Evolutionary conservation across 352 stramenopile genomes (phyloP).

Genomic region (Pythium sp.): DNA sequence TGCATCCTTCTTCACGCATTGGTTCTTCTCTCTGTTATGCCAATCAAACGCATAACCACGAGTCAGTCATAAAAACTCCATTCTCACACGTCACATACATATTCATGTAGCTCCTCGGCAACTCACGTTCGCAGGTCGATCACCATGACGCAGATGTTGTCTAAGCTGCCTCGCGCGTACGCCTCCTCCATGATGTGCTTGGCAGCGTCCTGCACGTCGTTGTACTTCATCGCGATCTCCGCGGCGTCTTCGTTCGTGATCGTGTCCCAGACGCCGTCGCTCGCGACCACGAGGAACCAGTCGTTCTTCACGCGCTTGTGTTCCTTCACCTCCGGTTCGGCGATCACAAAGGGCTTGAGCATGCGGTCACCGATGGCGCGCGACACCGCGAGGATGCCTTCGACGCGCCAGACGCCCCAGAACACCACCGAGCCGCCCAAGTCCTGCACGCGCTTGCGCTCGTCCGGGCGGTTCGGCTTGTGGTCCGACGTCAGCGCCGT

Average conservation of each 20-base stretch:
- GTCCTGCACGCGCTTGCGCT: slow-evolving; percentile 86
- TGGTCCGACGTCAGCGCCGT: slow-evolving; percentile 87
- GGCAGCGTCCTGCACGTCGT: slow-evolving; percentile 67
- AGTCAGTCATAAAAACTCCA: not conserved
- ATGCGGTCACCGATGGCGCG: slow-evolving; percentile 90
- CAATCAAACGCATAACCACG: not conserved
- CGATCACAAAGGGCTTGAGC: slow-evolving; percentile 91
- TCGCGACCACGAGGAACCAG: slow-evolving; percentile 85
- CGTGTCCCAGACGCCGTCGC: slow-evolving; percentile 92
- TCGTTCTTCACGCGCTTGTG: slow-evolving; percentile 61
- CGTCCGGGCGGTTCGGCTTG: slow-evolving; percentile 90
- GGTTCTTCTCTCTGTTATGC: slow-evolving; percentile 43
- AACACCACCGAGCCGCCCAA: slow-evolving; percentile 89
- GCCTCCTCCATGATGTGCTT: slow-evolving; percentile 85
- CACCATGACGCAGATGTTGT: slow-evolving; percentile 92
- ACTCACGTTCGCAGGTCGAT: slow-evolving; percentile 83
- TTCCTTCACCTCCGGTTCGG: slow-evolving; percentile 86
- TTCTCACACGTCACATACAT: not conserved
- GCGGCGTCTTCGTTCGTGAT: slow-evolving; percentile 87
- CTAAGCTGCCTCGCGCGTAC: slow-evolving; percentile 77
- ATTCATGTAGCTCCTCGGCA: not conserved
- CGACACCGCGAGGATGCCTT: slow-evolving; percentile 92
- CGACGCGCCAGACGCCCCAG: slow-evolving; percentile 92
- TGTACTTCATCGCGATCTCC: slow-evolving; percentile 60
- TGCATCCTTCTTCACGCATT: slow-evolving; percentile 37